phyloP scores from a whole-genome alignment of 129 eudicot genomes.

The Tagetes erecta region DNA sequence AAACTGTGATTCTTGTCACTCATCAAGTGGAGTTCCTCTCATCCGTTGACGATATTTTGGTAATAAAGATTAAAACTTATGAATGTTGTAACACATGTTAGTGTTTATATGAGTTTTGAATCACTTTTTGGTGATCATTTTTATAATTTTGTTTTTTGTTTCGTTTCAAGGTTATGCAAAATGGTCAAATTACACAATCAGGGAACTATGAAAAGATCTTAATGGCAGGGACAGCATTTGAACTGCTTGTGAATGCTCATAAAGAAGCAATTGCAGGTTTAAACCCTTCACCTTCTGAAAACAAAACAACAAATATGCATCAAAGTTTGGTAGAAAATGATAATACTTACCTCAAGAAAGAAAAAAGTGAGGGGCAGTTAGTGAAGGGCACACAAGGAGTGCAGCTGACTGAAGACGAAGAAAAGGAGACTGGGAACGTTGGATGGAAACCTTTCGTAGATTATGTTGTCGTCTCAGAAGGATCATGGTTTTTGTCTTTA shows the following conservation, averaged over 20 bases:
- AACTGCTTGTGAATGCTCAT: constrained; percentile 73
- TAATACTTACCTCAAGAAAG: constrained; percentile 26
- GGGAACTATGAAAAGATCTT: constrained; percentile 63
- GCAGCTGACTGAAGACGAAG: constrained; percentile 71
- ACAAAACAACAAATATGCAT: constrained; percentile 9
- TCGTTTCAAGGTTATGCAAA: constrained; percentile 58
- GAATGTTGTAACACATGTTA: neutral
- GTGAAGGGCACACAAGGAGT: constrained; percentile 33
- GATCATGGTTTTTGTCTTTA: constrained; percentile 20
- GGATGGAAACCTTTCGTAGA: constrained; percentile 63
- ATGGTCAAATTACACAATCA: constrained; percentile 63
- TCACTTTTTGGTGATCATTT: neutral
- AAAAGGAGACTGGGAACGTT: constrained; percentile 49
- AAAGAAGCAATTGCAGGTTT: constrained; percentile 43
- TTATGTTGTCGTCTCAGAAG: constrained; percentile 54
- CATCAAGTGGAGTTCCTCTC: constrained; percentile 89
- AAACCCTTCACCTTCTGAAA: constrained; percentile 39
- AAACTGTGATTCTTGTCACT: constrained; percentile 76
- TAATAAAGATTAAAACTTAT: constrained; percentile 33
- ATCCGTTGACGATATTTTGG: constrained; percentile 65
- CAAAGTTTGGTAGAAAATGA: constrained; percentile 16
- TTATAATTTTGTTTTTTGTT: neutral
- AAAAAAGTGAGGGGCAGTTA: constrained; percentile 43
- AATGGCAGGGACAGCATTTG: constrained; percentile 61
- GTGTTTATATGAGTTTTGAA: neutral